Evolutionary conservation across 1,139 yeast species (phyloP).

Genomic region (Yamadazyma atlantica): DNA sequence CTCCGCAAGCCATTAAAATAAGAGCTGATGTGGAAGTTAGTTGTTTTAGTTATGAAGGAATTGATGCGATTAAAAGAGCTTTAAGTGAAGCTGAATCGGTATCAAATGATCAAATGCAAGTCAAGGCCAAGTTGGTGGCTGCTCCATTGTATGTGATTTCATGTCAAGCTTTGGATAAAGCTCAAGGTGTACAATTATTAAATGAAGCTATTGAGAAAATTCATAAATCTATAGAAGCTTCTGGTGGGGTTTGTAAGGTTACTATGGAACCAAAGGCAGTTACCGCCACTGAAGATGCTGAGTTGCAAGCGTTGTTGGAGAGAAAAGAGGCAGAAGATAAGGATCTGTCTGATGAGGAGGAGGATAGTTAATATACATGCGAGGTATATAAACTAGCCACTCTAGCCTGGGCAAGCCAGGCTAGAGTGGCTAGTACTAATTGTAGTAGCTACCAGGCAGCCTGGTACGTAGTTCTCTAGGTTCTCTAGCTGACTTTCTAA

Average conservation of each 20-base stretch:
- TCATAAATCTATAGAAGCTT: conserved; percentile 61
- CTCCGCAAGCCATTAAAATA: conserved; percentile 97
- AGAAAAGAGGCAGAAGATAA: conserved; percentile 50
- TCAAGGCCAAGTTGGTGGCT: conserved; percentile 93
- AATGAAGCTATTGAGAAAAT: conserved; percentile 79
- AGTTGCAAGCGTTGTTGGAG: conserved; percentile 86
- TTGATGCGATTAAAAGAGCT: conserved; percentile 92
- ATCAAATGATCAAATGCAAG: conserved; percentile 79
- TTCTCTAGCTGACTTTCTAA: no score
- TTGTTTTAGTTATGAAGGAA: conserved; percentile 96
- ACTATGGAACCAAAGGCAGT: conserved; percentile 99
- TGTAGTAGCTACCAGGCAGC: no score
- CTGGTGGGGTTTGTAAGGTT: conserved; percentile 87
- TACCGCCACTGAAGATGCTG: conserved; percentile 97
- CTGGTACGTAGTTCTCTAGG: no score
- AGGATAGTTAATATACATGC: conserved; percentile 43
- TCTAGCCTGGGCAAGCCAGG: no score
- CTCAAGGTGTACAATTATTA: conserved; percentile 77
- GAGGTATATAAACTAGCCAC: no score
- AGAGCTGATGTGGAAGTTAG: conserved; percentile 98
- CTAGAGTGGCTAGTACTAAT: no score
- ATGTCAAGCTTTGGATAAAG: conserved; percentile 89
- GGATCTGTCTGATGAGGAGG: conserved; percentile 46
- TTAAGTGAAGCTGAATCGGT: conserved; percentile 82
- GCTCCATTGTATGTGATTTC: conserved; percentile 96